Base-by-base conservation (phyloP, 78 protist genomes). In the slime mould (Dictyostelium discoideum) region DNA sequence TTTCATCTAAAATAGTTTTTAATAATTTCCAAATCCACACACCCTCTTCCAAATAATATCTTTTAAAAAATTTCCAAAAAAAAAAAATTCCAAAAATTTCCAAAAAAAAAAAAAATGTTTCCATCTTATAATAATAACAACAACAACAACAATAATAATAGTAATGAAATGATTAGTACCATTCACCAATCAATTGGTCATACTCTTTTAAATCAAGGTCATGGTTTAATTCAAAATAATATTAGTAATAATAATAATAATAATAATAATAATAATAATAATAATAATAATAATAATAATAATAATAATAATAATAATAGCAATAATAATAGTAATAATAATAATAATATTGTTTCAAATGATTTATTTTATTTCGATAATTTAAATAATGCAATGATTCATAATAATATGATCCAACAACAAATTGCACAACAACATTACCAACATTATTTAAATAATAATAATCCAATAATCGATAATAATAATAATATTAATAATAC, bases 151-250 rank as follows among this genome's bases (percentile, higher is more conserved):
- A 20, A 65, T n/a, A 65, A 65, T 54, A 65, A n/a, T n/a, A 65
- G 5, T 65, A n/a, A n/a, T 65, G 79, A 73, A 9, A 67, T 67
- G 76, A 80, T 54, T 6, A 80, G 20, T 29, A 40, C 86, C 39
- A 82, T 48, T 44, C 50, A 44, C 13, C 67, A 40, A 18, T 37
- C 63, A 42, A 81, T 46, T 42, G 22, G 9, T 80, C 65, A 40
- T 5, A 80, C 65, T 18, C 39, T 80, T 24, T 48, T 44, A 80
- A 44, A 24, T 50, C 60, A 44, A 22, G 11, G 67, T 26, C 57
- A 42, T 14, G 26, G 67, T 79, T 46, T 46, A 69, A 69, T 69
- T 69, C 20, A 79, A 54, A 80, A 80, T 44, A 80, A 80, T 44
- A 79, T 46, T 44, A 79, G 48, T 14, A 46, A 46, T 60, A 79